Base-by-base conservation (phyloP, 805 yeast genomes). In the Sporopachydermia quercuum region DNA sequence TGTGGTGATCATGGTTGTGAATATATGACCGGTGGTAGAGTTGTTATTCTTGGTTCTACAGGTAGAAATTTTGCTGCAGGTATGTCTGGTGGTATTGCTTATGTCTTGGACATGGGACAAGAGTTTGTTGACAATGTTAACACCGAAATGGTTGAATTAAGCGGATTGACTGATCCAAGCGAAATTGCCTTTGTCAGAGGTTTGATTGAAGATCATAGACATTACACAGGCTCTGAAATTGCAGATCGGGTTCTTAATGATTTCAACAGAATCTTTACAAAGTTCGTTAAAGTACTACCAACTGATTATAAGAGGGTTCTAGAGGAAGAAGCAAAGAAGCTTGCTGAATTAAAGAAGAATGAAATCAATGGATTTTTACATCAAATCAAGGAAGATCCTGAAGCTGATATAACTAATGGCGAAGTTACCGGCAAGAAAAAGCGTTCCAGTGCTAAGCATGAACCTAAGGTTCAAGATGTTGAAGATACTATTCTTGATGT, bases 21-120 rank as follows among this genome's bases (percentile, higher is more conserved):
- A 65, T 89, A 89, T 65, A 89, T 89, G 98, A 87, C 97, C 50
- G 97, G 98, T 60, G 98, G 98, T 58, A 76, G 97, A 53, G 95
- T 91, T 45, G 85, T 89, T 55, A 86, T 89, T 37, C 71, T 89
- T 49, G 95, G 96, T 37, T 64, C 76, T 43, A 83, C 95, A 52
- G 96, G 95, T 43, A 76, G 96, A 47, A 79, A 86, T 68, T 82
- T 82, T 58, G 96, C 77, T 44, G 95, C 98, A 42, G 98, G 98
- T 68, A 91, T 91, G 81, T 87, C 96, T 51, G 98, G 98, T 63
- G 98, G 98, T 75, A 89, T 91, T 60, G 94, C 96, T 13, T 89
- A 89, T 56, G 96, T 93, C 44, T 70, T 89, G 51, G 94, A 87
- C 52, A 82, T 89, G 68, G 96, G 91, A 39, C 95, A 87, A 56